Percentiles rank a stretch among this genome's conserved stretches.
Evolutionary conservation across 331 rosid genomes (phyloP).

Genomic region (Quercus tomentella): DNA sequence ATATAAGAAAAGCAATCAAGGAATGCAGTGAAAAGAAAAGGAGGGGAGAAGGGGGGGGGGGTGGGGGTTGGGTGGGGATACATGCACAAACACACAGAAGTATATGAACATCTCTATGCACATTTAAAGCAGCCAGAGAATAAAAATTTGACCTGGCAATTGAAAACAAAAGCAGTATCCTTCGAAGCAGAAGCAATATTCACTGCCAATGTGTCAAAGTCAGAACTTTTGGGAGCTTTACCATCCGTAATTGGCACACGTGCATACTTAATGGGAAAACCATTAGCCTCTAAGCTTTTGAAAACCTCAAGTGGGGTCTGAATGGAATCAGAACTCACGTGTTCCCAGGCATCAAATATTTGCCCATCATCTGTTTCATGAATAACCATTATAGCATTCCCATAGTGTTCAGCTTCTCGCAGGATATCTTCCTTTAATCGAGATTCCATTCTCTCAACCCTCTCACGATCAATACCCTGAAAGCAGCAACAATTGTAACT

Average conservation of each 20-base stretch:
- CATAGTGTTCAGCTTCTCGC: conserved; percentile 71
- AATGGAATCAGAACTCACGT: conserved; percentile 53
- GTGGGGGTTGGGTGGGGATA: no score
- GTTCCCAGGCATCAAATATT: conserved; percentile 89
- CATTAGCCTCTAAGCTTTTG: conserved; percentile 66
- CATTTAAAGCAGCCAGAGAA: conserved; percentile 22
- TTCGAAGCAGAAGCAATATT: conserved; percentile 79
- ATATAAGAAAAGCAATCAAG: not conserved
- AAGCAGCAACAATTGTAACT: conserved; percentile 16
- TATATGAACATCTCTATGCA: conserved; percentile 10
- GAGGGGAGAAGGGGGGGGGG: no score
- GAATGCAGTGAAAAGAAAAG: not conserved
- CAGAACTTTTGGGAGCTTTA: conserved; percentile 94
- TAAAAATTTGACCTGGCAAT: conserved; percentile 72
- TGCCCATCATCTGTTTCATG: conserved; percentile 83
- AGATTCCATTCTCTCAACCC: conserved; percentile 90
- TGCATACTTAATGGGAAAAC: conserved; percentile 88
- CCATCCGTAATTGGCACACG: conserved; percentile 96
- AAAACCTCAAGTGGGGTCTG: conserved; percentile 95
- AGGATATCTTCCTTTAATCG: conserved; percentile 77
- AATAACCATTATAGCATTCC: conserved; percentile 86
- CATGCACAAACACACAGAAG: not conserved
- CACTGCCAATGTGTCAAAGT: conserved; percentile 64
- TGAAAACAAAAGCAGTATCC: conserved; percentile 86
- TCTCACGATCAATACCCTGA: conserved; percentile 78